Conservation (phyloP, 2,329 filamentous ascomycete species). For the Aspergillus eucalypticola region DNA sequence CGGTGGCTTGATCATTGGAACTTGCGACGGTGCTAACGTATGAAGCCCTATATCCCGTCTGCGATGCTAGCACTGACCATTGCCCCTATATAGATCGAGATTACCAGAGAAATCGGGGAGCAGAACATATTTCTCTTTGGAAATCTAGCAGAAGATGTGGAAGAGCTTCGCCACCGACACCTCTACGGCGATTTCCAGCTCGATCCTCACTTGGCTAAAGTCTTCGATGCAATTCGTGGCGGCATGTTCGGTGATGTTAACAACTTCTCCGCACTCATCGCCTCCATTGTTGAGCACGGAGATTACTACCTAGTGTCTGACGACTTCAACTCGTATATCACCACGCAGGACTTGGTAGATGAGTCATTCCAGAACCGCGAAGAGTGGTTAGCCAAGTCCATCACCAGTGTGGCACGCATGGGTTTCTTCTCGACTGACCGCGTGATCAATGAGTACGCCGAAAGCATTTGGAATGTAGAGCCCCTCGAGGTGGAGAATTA, state of each 20-base stretch:
- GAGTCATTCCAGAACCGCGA: conserved; percentile 90
- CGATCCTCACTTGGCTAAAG: conserved; percentile 73
- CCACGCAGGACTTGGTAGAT: conserved; percentile 88
- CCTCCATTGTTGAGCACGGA: conserved; percentile 85
- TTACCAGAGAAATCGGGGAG: conserved; percentile 94
- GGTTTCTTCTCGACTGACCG: conserved; percentile 95
- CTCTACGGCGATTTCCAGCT: conserved; percentile 78
- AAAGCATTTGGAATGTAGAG: conserved; percentile 96
- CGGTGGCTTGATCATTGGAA: conserved; percentile 94
- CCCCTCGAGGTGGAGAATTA: conserved; percentile 59
- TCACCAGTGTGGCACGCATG: conserved; percentile 87
- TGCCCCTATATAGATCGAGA: conserved; percentile 72
- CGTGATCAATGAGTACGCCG: conserved; percentile 96
- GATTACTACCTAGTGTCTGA: conserved; percentile 98
- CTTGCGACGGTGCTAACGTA: conserved; percentile 95
- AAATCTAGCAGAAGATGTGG: conserved; percentile 92
- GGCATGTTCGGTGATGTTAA: conserved; percentile 77
- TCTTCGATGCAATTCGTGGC: conserved; percentile 79
- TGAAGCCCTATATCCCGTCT: conserved; percentile 39
- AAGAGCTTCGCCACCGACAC: conserved; percentile 89
- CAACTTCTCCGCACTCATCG: conserved; percentile 79
- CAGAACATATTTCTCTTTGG: conserved; percentile 99
- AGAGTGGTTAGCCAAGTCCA: conserved; percentile 87
- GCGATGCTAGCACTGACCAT: conserved; percentile 1
- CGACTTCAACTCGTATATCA: conserved; percentile 92